Percentiles rank a stretch among this genome's conserved stretches.
Evolutionary conservation across 441 rosid genomes (phyloP).

Genomic region (Melastoma candidum): DNA sequence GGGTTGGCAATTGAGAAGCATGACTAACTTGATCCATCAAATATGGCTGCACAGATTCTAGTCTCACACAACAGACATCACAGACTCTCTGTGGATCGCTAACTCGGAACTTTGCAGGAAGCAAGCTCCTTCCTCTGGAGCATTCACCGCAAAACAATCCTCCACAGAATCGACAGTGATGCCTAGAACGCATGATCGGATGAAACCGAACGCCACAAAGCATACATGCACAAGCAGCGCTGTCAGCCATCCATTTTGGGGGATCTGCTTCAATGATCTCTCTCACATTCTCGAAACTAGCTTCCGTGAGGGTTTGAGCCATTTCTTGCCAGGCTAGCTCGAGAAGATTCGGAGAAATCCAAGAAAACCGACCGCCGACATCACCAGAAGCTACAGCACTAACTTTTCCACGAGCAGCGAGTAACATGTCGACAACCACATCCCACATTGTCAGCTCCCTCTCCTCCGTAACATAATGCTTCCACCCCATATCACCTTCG

Average conservation of each 20-base stretch:
- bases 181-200: constrained; percentile 94
- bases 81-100: constrained; percentile 91
- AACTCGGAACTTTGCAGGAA: constrained; percentile 62
- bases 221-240: constrained; percentile 84
- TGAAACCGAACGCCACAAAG: constrained; percentile 78
- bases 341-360: constrained; percentile 58
- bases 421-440: constrained; percentile 76
- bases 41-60: constrained; percentile 83
- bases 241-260: constrained; percentile 28
- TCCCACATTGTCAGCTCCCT: constrained; percentile 97
- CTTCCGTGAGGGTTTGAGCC: constrained; percentile 85
- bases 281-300: constrained; percentile 28
- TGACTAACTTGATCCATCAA: constrained; percentile 92
- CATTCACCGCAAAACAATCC: constrained; percentile 81
- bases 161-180: constrained; percentile 94
- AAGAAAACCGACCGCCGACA: constrained; percentile 34
- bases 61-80: constrained; percentile 87
- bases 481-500: constrained; percentile 92
- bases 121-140: constrained; percentile 84
- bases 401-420: constrained; percentile 79
- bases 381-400: constrained; percentile 61
- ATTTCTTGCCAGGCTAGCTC: constrained; percentile 98
- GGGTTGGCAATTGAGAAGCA: constrained; percentile 84
- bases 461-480: constrained; percentile 41
- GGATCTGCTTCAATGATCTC: constrained; percentile 31